Conservation (phyloP, 2,329 filamentous ascomycete genomes). For the Aspergillus unguis region DNA sequence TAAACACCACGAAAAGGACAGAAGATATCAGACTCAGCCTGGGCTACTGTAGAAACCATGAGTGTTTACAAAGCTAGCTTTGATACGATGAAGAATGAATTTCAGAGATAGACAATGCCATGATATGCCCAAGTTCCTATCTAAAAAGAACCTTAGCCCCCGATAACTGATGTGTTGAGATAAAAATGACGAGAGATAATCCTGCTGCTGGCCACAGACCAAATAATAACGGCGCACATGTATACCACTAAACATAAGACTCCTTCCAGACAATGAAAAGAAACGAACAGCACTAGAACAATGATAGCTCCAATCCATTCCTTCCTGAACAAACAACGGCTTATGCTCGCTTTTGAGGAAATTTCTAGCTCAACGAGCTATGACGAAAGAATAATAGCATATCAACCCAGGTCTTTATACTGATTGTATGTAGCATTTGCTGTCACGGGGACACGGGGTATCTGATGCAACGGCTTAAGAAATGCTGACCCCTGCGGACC, state of each 20-base stretch:
- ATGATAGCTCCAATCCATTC: slow-evolving; percentile 1
- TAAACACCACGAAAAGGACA: too few relatives aligned
- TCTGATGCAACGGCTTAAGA: slow-evolving; percentile 6
- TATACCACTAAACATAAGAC: slow-evolving; percentile 18
- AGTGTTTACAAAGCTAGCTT: neutral
- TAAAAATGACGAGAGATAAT: neutral
- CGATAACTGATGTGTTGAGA: slow-evolving; percentile 12
- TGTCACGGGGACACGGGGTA: slow-evolving; percentile 6
- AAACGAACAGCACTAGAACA: slow-evolving; percentile 5
- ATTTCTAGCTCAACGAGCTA: neutral
- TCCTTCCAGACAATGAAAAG: slow-evolving; percentile 5
- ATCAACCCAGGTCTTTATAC: slow-evolving; percentile 1
- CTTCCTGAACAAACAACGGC: neutral
- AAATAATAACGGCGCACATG: neutral
- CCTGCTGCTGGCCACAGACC: neutral
- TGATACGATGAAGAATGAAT: too few relatives aligned
- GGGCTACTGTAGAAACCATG: neutral
- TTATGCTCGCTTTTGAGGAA: slow-evolving; percentile 6
- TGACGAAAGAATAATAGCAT: neutral
- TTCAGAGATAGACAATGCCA: neutral
- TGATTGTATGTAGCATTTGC: neutral
- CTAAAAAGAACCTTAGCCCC: slow-evolving; percentile 11
- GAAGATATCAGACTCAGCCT: too few relatives aligned
- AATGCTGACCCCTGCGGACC: slow-evolving; percentile 5
- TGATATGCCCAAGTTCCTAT: slow-evolving; percentile 5